Base-by-base conservation (phyloP, 2,329 filamentous ascomycete species). In the Alternaria solani region DNA sequence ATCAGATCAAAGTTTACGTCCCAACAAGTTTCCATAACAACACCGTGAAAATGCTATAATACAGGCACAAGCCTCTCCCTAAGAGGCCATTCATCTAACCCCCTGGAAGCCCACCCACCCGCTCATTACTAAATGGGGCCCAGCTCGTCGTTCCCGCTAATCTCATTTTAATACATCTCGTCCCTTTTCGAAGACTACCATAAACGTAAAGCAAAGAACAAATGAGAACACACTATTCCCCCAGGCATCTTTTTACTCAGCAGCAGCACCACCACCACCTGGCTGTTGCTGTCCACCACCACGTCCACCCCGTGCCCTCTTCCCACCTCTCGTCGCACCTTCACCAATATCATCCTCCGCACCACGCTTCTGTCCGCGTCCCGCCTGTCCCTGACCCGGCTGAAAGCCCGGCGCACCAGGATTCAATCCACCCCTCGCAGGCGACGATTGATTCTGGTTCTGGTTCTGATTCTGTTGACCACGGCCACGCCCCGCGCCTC, bases 371-470 rank as follows among this genome's bases (percentile, higher is more conserved):
- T 78, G 72, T 1, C 72, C 75, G 5, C 73, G 65, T 8, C 72
- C 73, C 44, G 57, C 66, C 12, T 55, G 52, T 23, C 66, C 63
- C 16, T 56, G 51, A 34, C 65, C 71, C 23, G 78, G 78, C n/a
- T 70, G 64, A 48, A 80, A 80, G 5, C 73, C 68, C 49, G 59
- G 60, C 1, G 79, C 79, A 18, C 66, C 69, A 1, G 78, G 72
- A 43, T 79, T 81, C 62, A 81, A 64, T 4, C 65, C 68, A 2
- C 71, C 38, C 7, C 38, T 65, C 0, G 57, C 52, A 0, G 72
- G 70, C 14, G 67, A 71, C 2, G 48, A 51, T 51, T 62, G 67
- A 18, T 67, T 70, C 32, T 70, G 65, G 20, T 60, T 67, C 20
- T 65, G 65, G 4, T 64, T 67, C 20, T 67, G 63, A 20, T 44